phyloP scores from a whole-genome alignment of 2,329 filamentous ascomycete species.

The Aspergillus puulaauensis region DNA sequence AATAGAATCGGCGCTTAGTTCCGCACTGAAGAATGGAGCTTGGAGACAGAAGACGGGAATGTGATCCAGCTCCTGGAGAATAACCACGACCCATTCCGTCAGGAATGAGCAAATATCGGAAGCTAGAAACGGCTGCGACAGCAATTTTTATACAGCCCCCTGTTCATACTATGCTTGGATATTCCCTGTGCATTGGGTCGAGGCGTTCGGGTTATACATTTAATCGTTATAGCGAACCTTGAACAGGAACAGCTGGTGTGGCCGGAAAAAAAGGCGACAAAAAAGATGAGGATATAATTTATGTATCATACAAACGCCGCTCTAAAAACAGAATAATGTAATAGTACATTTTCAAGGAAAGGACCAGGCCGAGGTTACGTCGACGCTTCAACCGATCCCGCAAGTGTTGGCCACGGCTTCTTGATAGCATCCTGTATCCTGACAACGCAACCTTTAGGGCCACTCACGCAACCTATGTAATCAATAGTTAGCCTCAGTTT shows the following conservation, averaged over 20 bases:
- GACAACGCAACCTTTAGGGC: conserved; percentile 82
- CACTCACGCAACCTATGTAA: conserved; percentile 66
- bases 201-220: conserved; percentile 14
- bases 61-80: conserved; percentile 75
- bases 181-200: conserved; percentile 8
- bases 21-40: conserved; percentile 86
- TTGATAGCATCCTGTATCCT: conserved; percentile 88
- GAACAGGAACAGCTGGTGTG: neutral
- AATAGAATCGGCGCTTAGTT: conserved; percentile 53
- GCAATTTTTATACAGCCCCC: neutral
- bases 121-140: conserved; percentile 25
- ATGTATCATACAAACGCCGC: conserved; percentile 41
- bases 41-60: conserved; percentile 65
- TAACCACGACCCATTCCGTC: conserved; percentile 67
- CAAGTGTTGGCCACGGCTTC: conserved; percentile 68
- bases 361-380: conserved; percentile 14
- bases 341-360: conserved; percentile 36
- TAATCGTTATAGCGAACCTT: conserved; percentile 1
- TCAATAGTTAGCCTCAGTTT: conserved; percentile 5
- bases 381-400: conserved; percentile 14
- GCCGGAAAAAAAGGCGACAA: neutral
- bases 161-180: conserved; percentile 9
- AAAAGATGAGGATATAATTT: conserved; percentile 36
- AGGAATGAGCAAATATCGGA: conserved; percentile 44
- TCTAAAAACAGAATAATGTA: conserved; percentile 36